Conservation (phyloP, 306 rosid genomes). For the Pyrus betulifolia region DNA sequence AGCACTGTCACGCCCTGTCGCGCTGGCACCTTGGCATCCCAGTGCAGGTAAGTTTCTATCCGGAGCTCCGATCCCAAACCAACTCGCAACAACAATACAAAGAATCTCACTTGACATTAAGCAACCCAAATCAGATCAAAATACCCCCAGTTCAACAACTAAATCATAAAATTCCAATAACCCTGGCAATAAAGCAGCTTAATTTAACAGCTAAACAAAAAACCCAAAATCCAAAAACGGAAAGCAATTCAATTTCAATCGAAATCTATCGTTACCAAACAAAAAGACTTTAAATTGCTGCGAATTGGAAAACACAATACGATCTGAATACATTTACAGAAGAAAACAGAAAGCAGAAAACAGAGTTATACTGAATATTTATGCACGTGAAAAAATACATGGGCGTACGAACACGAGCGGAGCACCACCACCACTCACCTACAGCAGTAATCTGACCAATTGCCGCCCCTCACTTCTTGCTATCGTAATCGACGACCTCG, state of each 20-base stretch:
- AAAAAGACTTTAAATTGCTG: slow-evolving; percentile 3
- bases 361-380: not conserved
- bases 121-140: not conserved
- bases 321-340: slow-evolving; percentile 2
- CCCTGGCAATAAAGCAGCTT: not conserved
- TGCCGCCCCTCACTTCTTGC: slow-evolving; percentile 22
- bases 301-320: not conserved
- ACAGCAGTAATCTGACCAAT: not conserved
- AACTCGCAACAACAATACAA: too few species aligned
- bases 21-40: not conserved
- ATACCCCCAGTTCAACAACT: too few species aligned
- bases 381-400: slow-evolving; percentile 9
- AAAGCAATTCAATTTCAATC: not conserved
- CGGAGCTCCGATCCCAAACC: not conserved
- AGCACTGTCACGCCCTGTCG: not conserved
- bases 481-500: slow-evolving; percentile 62
- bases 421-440: not conserved
- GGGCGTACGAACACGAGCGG: not conserved
- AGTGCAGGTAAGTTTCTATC: too few species aligned
- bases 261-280: slow-evolving; percentile 3
- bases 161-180: not conserved
- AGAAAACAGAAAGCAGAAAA: not conserved
- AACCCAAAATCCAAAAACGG: not conserved
- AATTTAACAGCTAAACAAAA: not conserved
- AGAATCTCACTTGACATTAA: not conserved